These are phyloP conservation scores for Halophytophthora polymorphica DNA, from an alignment of 352 stramenopile species.

Conservation along the genomic window DNA sequence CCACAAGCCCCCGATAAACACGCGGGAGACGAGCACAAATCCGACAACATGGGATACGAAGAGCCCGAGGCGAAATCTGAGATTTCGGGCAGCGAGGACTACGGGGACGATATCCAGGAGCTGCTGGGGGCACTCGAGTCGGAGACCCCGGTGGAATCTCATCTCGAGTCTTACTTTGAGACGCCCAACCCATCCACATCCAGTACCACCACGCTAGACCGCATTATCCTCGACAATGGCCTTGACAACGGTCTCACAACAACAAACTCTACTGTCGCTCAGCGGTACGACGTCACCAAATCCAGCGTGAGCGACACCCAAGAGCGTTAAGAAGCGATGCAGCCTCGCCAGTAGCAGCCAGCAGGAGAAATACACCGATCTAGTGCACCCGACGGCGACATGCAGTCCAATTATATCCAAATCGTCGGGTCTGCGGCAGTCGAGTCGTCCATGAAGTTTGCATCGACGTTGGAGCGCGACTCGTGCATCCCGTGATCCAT, in stretches of 20 bases:
- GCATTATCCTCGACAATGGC: not conserved
- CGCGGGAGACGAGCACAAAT: constrained; percentile 6
- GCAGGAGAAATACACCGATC: too few relatives aligned
- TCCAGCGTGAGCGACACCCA: too few relatives aligned
- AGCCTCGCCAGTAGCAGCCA: too few relatives aligned
- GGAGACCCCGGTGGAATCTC: not conserved
- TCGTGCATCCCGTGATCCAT: too few relatives aligned
- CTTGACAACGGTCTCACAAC: not conserved
- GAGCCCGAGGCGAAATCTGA: constrained; percentile 5
- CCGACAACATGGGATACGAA: constrained; percentile 4
- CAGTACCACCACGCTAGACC: not conserved
- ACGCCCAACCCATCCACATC: not conserved
- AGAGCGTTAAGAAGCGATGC: too few relatives aligned
- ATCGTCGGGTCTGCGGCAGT: too few relatives aligned
- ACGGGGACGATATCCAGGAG: constrained; percentile 14
- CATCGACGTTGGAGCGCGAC: not conserved
- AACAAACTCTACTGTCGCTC: too few relatives aligned
- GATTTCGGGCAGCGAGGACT: constrained; percentile 11
- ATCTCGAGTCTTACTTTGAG: not conserved
- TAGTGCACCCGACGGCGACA: too few relatives aligned
- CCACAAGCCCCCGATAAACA: constrained; percentile 17
- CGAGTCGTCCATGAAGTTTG: too few relatives aligned
- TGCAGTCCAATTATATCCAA: too few relatives aligned
- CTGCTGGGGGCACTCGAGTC: constrained; percentile 17
- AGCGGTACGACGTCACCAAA: too few relatives aligned